Evolutionary conservation across 139 green algal genomes (phyloP), one percentile per base, ranked within the genome.

Genomic region (Raphidocelis subcapitata): DNA sequence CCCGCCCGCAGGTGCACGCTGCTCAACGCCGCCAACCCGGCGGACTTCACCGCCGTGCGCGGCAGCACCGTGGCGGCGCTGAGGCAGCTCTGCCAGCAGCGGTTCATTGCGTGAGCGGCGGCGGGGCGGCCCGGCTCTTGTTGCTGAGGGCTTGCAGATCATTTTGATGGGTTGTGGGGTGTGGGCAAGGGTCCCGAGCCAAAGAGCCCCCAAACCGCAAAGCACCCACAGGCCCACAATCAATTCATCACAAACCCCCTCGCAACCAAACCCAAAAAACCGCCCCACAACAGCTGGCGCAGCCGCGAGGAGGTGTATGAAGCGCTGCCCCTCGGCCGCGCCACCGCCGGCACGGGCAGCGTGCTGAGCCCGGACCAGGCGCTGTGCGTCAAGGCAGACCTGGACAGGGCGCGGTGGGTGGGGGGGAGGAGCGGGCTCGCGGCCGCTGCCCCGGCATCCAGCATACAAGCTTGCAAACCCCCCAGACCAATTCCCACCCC

Each of bases 291-390:
- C 57, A 41, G 57, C 21, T 65, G 16, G 14, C 14, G 16, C 28
- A 65, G 8, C 21, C 12, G 5, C 18, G 12, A 41, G 8, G 5
- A 37, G 21, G n/a, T 24, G 57, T 37, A 4, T 10, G 28, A 41
- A 4, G 20, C 18, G 21, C 28, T 41, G 28, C 57, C 26, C 5
- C 57, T 65, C n/a, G 54, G 57, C 28, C 57, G 57, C 26, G 57
- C 26, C 21, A 65, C 4, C 57, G 26, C 29, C 24, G 26, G 26
- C 57, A 41, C 28, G 24, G 57, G 24, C 52, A 59, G 23, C 18
- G 80, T 81, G 32, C 80, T 95, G 76, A n/a, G 77, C 4, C 86
- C 87, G 10, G 79, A 89, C 66, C 75, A 88, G 0, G 90, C 88
- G n/a, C 73, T 79, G 62, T 21, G 62, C n/a, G 72, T 89, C 1